These are phyloP conservation scores for Talaromyces albobiverticillius DNA, from an alignment of 2,329 filamentous ascomycete genomes.

Conservation along the genomic window DNA sequence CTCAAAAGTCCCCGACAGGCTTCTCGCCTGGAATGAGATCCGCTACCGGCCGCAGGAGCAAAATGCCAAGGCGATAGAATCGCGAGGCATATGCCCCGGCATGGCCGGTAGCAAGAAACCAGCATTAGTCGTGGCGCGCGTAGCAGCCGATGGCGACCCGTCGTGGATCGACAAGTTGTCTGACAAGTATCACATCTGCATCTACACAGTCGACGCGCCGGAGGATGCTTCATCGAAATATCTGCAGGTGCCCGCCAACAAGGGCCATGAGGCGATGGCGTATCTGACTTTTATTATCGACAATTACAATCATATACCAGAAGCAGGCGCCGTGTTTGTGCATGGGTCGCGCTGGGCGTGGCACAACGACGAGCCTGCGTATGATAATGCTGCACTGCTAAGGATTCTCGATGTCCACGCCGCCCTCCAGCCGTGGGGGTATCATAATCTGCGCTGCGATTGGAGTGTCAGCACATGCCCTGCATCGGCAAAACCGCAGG, in stretches of 20 bases:
- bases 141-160: constrained; percentile 40
- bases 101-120: constrained; percentile 39
- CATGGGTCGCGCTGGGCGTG: constrained; percentile 45
- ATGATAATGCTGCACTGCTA: constrained; percentile 34
- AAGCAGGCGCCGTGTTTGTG: constrained; percentile 38
- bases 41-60: constrained; percentile 37
- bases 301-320: constrained; percentile 42
- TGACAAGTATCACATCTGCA: constrained; percentile 44
- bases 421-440: constrained; percentile 40
- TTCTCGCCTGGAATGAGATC: constrained; percentile 44
- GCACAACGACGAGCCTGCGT: constrained; percentile 44
- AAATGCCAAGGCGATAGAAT: constrained; percentile 30
- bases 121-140: constrained; percentile 44
- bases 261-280: constrained; percentile 48
- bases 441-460: constrained; percentile 51
- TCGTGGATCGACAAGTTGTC: constrained; percentile 42
- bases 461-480: constrained; percentile 47
- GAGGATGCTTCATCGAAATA: constrained; percentile 18
- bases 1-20: constrained; percentile 25
- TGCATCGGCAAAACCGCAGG: constrained; percentile 34
- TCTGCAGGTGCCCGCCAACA: constrained; percentile 41
- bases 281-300: constrained; percentile 49
- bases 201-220: constrained; percentile 42
- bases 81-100: constrained; percentile 44
- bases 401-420: constrained; percentile 34